Base-by-base conservation (phyloP, 139 green algal species). In the Nannochloris sp. region DNA sequence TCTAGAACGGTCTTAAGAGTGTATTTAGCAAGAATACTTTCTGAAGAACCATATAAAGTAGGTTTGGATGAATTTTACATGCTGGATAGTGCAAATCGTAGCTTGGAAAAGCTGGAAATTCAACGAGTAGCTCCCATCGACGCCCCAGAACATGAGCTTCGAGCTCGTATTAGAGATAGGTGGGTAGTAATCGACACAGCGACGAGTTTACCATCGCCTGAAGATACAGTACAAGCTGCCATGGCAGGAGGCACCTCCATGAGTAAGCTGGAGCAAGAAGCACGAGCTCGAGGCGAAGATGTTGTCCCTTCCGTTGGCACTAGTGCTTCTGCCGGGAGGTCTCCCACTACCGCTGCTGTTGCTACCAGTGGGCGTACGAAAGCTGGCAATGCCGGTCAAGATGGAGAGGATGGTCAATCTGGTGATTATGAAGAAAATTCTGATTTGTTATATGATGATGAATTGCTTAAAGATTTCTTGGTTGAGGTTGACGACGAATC, bases 41-140 rank as follows among this genome's bases (percentile, higher is more conserved):
- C 27, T 9, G 7, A 9, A 25, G 68, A 75, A n/a, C 68, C 68
- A 5, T 31, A 47, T 31, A 24, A 48, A 14, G 19, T 57, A 8
- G 47, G 33, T 30, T 57, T 57, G 14, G 23, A 57, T 36, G 33
- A 58, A 13, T 32, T 77, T 7, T 77, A 45, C 24, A n/a, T 72
- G 13, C 30, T 77, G 54, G 64, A 77, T 31, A 25, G 27, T 27
- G 63, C 65, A 44, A 29, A 62, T 14, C 33, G 64, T 56, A 67
- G 8, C 6, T 7, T 77, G 25, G 7, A n/a, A 12, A 31, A 33
- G 4, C 15, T 24, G 6, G 30, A 54, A 19, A 62, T 77, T 24
- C 27, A 64, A n/a, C 35, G 63, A 24, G 34, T 77, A 4, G 70
- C 63, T 19, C 55, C 70, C 19, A 23, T 32, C 8, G 64, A 58